Percentiles rank a stretch among this genome's conserved stretches.
Conservation (phyloP, 208 protist species). For the Tritrichomonas foetus region DNA sequence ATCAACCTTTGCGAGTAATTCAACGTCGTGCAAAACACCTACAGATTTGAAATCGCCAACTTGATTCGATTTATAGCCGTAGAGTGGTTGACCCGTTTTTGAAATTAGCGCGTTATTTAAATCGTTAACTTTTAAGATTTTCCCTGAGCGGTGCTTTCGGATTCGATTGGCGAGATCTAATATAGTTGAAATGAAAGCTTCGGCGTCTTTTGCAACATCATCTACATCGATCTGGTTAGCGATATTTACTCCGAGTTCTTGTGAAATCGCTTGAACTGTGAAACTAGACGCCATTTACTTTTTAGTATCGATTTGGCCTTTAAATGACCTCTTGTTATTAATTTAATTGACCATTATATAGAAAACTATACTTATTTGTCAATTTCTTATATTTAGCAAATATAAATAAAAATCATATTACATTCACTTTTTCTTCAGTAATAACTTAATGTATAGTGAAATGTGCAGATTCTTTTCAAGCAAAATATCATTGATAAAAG, state of each 20-base stretch:
- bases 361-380: too few relatives aligned
- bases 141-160: background rate
- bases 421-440: too few relatives aligned
- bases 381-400: too few relatives aligned
- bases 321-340: too few relatives aligned
- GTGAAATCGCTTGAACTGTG: background rate
- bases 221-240: background rate
- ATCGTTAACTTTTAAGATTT: background rate
- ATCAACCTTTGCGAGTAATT: background rate
- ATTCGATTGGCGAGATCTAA: background rate
- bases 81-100: background rate
- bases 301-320: too few relatives aligned
- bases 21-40: background rate
- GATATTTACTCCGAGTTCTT: background rate
- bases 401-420: too few relatives aligned
- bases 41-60: background rate
- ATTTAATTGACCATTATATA: too few relatives aligned
- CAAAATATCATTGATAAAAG: too few relatives aligned
- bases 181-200: background rate
- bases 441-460: too few relatives aligned
- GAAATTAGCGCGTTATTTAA: background rate
- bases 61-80: background rate
- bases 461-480: too few relatives aligned
- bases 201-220: background rate
- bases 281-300: background rate